Percentiles rank a stretch among this genome's conserved stretches.
These are phyloP conservation scores for Penicillium desertorum DNA, from an alignment of 495 filamentous ascomycete genomes.

Conservation along the genomic window DNA sequence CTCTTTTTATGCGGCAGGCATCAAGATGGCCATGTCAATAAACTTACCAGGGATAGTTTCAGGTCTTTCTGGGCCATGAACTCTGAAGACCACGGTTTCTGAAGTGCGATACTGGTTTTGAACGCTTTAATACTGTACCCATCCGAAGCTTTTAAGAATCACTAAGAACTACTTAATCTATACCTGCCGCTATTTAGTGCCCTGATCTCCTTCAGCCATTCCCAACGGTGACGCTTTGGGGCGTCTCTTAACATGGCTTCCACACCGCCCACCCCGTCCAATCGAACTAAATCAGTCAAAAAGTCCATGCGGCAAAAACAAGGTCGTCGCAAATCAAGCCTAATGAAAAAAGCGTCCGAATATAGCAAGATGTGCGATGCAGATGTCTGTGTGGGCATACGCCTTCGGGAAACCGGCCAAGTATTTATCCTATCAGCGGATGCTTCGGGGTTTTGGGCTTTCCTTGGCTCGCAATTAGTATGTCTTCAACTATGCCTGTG, in stretches of 20 bases:
- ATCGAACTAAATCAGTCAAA: too few relatives aligned
- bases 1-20: not conserved
- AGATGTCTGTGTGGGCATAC: too few relatives aligned
- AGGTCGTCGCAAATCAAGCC: too few relatives aligned
- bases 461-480: too few relatives aligned
- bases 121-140: not conserved
- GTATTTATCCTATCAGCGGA: too few relatives aligned
- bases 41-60: constrained; percentile 1
- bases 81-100: constrained; percentile 1
- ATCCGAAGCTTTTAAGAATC: not conserved
- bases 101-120: not conserved
- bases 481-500: too few relatives aligned
- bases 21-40: not conserved
- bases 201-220: not conserved
- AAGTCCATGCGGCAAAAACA: too few relatives aligned
- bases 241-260: not conserved
- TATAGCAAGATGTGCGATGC: too few relatives aligned
- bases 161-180: not conserved
- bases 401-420: too few relatives aligned
- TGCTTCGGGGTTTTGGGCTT: too few relatives aligned
- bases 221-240: not conserved
- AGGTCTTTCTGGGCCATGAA: not conserved
- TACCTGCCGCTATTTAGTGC: not conserved
- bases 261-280: not conserved
- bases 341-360: too few relatives aligned